Evolutionary conservation across 148 eudicot species (phyloP), one percentile per base, ranked within the genome.

Genomic region (Silene uniflora): DNA sequence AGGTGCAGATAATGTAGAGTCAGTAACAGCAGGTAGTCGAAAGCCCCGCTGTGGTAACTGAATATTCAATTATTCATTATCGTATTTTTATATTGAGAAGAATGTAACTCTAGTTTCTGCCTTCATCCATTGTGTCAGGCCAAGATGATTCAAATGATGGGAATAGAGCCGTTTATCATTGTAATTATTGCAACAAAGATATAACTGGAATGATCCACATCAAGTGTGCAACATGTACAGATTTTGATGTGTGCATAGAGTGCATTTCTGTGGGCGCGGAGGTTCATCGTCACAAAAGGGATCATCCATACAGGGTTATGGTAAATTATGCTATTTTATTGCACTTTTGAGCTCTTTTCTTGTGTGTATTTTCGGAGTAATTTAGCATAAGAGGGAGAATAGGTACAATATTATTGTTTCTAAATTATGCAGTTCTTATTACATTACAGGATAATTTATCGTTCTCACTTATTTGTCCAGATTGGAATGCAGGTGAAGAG

Each of bases 401-500:
- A 59, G 21, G 25, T 73, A 8, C 16, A 66, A 7, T 59, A 27
- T 5, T 62, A 29, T 10, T 32, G 3, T 5, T 68, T 44, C n/a
- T 13, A 65, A 25, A 21, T 39, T 14, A 14, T 56, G 22, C 5
- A 17, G 62, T 32, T 11, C 24, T 29, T 63, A 21, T 81, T 49
- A 59, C 79, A 76, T 79, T 75, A 68, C 87, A 94, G 97, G 98
- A 94, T 73, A 88, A 88, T 81, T 77, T 90, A 61, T 89, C 98
- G 69, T 94, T 94, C 74, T 93, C 96, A 1, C 89, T 94, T 72
- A 83, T 94, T 55, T 89, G 90, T 73, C 88, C 90, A 54, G 97
- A 94, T 73, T 94, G 98, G 97, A 91, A 94, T 85, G 93, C 96
- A 66, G 98, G 91, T 84, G 98, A 94, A 78, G 97, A 94, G 82